Evolutionary conservation across 208 protist species (phyloP).

Genomic region (Leishmania tropica): DNA sequence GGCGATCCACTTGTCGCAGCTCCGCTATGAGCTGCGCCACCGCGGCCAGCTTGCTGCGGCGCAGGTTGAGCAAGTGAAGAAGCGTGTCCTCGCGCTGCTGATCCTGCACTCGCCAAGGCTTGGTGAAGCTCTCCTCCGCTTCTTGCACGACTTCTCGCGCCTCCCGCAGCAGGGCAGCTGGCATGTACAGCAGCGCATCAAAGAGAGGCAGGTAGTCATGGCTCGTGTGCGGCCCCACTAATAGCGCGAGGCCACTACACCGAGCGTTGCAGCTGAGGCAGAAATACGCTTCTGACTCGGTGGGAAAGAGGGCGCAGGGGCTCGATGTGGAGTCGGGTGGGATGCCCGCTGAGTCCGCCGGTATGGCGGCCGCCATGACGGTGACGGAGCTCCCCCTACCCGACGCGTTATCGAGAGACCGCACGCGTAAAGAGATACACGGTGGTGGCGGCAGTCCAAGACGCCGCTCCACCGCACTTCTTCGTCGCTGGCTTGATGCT

Average conservation of each 20-base stretch:
- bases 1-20: constrained; percentile 39
- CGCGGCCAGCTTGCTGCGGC: constrained; percentile 30
- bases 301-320: constrained; percentile 26
- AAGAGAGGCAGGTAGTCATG: constrained; percentile 62
- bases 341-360: background rate
- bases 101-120: constrained; percentile 42
- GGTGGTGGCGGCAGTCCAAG: background rate
- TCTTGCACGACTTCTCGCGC: constrained; percentile 30
- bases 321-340: background rate
- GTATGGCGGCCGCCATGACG: background rate
- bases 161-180: constrained; percentile 50
- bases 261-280: constrained; percentile 61
- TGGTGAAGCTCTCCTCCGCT: constrained; percentile 40
- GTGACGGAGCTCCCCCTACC: background rate
- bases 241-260: constrained; percentile 51
- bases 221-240: constrained; percentile 72
- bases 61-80: constrained; percentile 32
- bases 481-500: background rate
- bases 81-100: constrained; percentile 36
- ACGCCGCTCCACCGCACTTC: background rate
- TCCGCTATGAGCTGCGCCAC: constrained; percentile 46
- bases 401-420: background rate
- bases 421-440: background rate
- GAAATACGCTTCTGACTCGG: constrained; percentile 51
- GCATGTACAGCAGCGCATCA: constrained; percentile 52